phyloP scores from a whole-genome alignment of 2,329 filamentous ascomycete species.

The Ophiosphaerella narmari region DNA sequence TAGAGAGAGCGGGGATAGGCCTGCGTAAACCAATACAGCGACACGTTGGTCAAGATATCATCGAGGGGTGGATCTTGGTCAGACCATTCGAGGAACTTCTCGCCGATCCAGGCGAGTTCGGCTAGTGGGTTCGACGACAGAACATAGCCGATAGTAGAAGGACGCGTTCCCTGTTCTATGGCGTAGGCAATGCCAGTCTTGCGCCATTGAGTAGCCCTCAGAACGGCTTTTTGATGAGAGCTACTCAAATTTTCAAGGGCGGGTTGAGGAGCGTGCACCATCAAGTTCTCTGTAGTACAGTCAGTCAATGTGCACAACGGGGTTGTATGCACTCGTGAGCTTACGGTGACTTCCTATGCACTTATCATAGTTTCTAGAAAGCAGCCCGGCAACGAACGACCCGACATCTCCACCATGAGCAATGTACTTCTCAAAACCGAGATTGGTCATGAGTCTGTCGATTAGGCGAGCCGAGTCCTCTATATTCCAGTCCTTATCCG shows the following conservation, averaged over 20 bases:
- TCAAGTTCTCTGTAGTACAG: no score
- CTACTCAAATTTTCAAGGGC: constrained; percentile 17
- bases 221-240: constrained; percentile 47
- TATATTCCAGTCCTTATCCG: constrained; percentile 50
- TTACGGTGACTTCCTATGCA: constrained; percentile 53
- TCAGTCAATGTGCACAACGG: no score
- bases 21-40: constrained; percentile 47
- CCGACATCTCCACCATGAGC: constrained; percentile 64
- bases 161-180: constrained; percentile 57
- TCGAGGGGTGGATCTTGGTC: constrained; percentile 49
- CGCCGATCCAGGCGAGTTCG: constrained; percentile 62
- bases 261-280: constrained; percentile 14
- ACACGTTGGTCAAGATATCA: constrained; percentile 55
- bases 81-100: constrained; percentile 61
- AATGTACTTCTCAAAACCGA: constrained; percentile 61
- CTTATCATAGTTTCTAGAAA: constrained; percentile 50
- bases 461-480: constrained; percentile 51
- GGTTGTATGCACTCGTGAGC: background rate
- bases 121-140: constrained; percentile 60
- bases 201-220: constrained; percentile 47
- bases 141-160: constrained; percentile 61
- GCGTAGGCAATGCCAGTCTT: constrained; percentile 56
- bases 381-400: constrained; percentile 48
- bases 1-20: constrained; percentile 58
- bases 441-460: constrained; percentile 56